Evolutionary conservation across 176 grass and related monocot genomes (phyloP), one percentile per base, ranked within the genome.

Genomic region (Oryza officinalis): DNA sequence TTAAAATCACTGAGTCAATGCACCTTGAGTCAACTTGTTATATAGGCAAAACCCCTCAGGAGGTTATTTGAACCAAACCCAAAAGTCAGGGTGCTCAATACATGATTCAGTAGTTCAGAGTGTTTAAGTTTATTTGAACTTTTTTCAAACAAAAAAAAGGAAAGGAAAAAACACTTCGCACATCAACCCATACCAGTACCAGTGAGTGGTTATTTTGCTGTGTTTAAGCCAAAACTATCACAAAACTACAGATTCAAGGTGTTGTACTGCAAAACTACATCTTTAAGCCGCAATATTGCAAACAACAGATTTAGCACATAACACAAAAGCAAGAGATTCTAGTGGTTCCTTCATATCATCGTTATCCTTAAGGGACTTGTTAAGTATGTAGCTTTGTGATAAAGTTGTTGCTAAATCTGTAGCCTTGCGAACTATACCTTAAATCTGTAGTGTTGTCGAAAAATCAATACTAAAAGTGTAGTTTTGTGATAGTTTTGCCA

Each of bases 121-220:
- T 57, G 50, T 54, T 54, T 41, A 41, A 10, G 40, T 41, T 41
- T 41, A 41, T 54, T 52, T 54, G 49, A 22, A 57, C 18, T 1
- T 57, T n/a, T 22, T n/a, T n/a, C 1, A 59, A 59, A 17, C 13
- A 40, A 57, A 47, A 47, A 10, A 2, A 41, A 22, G 3, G 4
- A 26, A 70, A 77, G 46, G 15, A 9, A 20, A n/a, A 76, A 31
- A 80, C 28, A 65, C 1, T 30, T 50, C 7, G 23, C 17, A 72
- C 70, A 83, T 65, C 37, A 50, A 87, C 50, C 23, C n/a, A 17
- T 41, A 86, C 12, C 23, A 80, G 31, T 69, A 18, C 13, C 27
- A 49, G 65, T 73, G 3, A 83, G 20, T 49, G 27, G 22, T 65
- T 27, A 84, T 63, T 79, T 79, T 75, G 38, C 68, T n/a, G 22